Evolutionary conservation across 78 protist genomes (phyloP), one percentile per base, ranked within the genome.

Genomic region (Goniomonas avonlea): DNA sequence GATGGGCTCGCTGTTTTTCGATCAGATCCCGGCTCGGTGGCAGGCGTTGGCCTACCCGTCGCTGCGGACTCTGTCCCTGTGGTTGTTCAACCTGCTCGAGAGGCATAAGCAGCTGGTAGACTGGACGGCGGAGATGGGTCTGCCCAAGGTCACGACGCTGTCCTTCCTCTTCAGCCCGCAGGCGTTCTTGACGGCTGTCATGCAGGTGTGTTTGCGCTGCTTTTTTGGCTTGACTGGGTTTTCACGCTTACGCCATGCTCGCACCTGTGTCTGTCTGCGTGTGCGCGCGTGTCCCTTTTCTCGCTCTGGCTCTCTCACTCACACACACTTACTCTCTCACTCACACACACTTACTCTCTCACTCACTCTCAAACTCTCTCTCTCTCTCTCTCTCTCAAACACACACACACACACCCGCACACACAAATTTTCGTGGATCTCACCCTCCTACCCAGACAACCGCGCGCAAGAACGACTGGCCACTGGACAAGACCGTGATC

Each of bases 171-270:
- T 91, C 82, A 83, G 73, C 76, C 94, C 94, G 66, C 82, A 82
- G 86, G 82, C 91, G 25, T 85, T 87, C 81, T 76, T 91, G 41
- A 85, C 91, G 0, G 94, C 94, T 11, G 81, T 91, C 58, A 69
- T 82, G 89, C 74, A 66, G n/a, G n/a, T n/a, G n/a, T n/a, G n/a
- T n/a, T n/a, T n/a, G n/a, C n/a, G n/a, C n/a, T n/a, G n/a, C n/a
- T n/a, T n/a, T n/a, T n/a, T n/a, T n/a, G n/a, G n/a, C n/a, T n/a
- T n/a, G n/a, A n/a, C n/a, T n/a, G n/a, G n/a, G n/a, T n/a, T n/a
- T n/a, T n/a, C n/a, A n/a, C n/a, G n/a, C n/a, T n/a, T n/a, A n/a
- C n/a, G n/a, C n/a, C n/a, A n/a, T n/a, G n/a, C n/a, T n/a, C n/a
- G n/a, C n/a, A n/a, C n/a, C n/a, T n/a, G n/a, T n/a, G n/a, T n/a